Evolutionary conservation across 1,284 basidiomycete genomes (phyloP), one percentile per base, ranked within the genome.

Genomic region (Cutaneotrichosporon daszewskae): DNA sequence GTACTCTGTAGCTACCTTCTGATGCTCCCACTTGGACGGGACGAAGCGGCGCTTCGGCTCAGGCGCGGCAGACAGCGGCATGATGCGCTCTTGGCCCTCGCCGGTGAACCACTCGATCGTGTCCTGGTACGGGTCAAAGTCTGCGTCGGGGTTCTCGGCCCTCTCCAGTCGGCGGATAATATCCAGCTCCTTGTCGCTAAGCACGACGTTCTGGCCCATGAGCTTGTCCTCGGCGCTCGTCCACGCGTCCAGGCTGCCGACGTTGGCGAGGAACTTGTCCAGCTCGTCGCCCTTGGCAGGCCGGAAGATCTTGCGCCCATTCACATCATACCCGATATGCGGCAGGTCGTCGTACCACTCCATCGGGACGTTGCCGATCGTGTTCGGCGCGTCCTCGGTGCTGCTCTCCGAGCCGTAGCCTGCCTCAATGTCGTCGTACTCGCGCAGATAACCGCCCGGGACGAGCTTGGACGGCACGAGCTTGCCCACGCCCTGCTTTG

Each of bases 311-410:
- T 87, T 87, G 73, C 87, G 90, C 37, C 95, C 95, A 66, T 94
- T 81, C 64, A 98, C 84, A 71, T 91, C 82, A 74, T 99, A 99
- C 36, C 95, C 95, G 63, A 99, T 82, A 74, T 99, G 95, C n/a
- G 95, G 95, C 57, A 99, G 76, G 74, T 98, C 94, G 69, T 98
- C 95, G 72, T 99, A 99, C 90, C 94, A 99, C 66, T 97, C 90
- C 76, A 89, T 84, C 34, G 95, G 95, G 44, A 99, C 78, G 72
- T 95, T 82, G 47, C 95, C 95, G 57, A 96, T 83, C 46, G 92
- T 85, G 70, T 97, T 98, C 26, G 87, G 86, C 51, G 83, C 79
- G 89, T 98, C 90, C 76, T 98, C 94, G 1, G 90, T 97, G 34
- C 88, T 92, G 37, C 88, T 92, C 73, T 98, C 94, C 38, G 87